These are phyloP conservation scores for Pleodorina starrii DNA, from an alignment of 139 green algal genomes.

Conservation along the genomic window DNA sequence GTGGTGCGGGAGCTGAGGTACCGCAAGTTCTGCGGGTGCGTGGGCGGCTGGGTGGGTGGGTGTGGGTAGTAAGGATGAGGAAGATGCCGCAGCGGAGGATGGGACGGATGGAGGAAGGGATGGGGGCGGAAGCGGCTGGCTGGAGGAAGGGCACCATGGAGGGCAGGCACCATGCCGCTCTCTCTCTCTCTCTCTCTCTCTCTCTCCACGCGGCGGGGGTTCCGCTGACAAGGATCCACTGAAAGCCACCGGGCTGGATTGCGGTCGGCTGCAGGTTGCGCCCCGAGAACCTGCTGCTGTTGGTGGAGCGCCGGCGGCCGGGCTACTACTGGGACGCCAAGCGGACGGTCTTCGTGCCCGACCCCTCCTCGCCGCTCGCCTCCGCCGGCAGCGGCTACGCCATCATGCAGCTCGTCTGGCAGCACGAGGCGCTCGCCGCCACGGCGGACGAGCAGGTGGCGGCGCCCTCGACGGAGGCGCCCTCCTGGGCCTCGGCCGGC, in stretches of 20 bases:
- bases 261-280: conserved; percentile 43
- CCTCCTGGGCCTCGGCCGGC: neutral
- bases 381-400: conserved; percentile 45
- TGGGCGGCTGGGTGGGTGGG: neutral
- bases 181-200: no score
- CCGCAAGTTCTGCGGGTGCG: conserved; percentile 20
- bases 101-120: no score
- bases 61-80: neutral
- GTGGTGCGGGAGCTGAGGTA: conserved; percentile 23
- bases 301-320: conserved; percentile 34
- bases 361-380: neutral
- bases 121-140: no score
- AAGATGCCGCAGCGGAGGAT: no score
- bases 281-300: conserved; percentile 47
- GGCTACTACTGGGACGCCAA: conserved; percentile 37
- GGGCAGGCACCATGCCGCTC: no score
- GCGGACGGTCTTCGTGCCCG: neutral
- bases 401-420: conserved; percentile 55
- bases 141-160: no score
- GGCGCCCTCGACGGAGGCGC: neutral
- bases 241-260: no score
- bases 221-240: no score
- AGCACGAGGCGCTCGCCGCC: neutral
- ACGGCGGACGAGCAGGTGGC: neutral
- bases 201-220: no score